A percentile compares a stretch with the other conserved stretches of the same genome.
Conservation (phyloP, 257 asterid genomes). For the Coffea canephora region DNA sequence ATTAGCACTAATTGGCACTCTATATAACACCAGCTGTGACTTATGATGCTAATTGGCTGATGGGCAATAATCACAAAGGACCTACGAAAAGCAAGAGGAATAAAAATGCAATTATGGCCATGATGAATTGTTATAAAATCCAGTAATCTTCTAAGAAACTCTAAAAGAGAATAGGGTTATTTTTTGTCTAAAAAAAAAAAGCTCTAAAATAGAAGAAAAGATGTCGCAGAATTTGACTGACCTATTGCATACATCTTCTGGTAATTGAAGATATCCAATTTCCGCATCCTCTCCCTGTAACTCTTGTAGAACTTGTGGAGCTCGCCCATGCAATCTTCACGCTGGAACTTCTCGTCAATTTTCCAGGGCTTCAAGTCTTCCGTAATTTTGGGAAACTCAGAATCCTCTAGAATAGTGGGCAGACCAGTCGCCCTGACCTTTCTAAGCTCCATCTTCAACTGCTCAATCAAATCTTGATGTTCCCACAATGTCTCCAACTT, state of each 20-base stretch:
- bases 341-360: conserved; percentile 66
- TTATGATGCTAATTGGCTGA: conserved; percentile 3
- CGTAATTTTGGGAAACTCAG: conserved; percentile 65
- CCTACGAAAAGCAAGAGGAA: not conserved
- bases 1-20: not conserved
- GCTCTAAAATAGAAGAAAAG: not conserved
- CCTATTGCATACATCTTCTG: conserved; percentile 99
- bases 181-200: no score
- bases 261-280: conserved; percentile 86
- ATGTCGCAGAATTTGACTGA: conserved; percentile 30
- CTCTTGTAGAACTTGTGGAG: conserved; percentile 81
- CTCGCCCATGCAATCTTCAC: conserved; percentile 70
- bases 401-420: conserved; percentile 86
- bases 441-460: conserved; percentile 74
- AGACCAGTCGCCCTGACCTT: conserved; percentile 84
- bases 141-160: no score
- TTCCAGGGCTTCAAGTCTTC: conserved; percentile 93
- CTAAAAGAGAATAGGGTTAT: no score
- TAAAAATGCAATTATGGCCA: not conserved
- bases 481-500: conserved; percentile 85
- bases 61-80: conserved; percentile 13
- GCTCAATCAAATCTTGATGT: conserved; percentile 96
- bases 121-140: not conserved
- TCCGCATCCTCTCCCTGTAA: conserved; percentile 79
- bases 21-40: not conserved